phyloP scores from a whole-genome alignment of 306 rosid species.

The Vicia villosa region DNA sequence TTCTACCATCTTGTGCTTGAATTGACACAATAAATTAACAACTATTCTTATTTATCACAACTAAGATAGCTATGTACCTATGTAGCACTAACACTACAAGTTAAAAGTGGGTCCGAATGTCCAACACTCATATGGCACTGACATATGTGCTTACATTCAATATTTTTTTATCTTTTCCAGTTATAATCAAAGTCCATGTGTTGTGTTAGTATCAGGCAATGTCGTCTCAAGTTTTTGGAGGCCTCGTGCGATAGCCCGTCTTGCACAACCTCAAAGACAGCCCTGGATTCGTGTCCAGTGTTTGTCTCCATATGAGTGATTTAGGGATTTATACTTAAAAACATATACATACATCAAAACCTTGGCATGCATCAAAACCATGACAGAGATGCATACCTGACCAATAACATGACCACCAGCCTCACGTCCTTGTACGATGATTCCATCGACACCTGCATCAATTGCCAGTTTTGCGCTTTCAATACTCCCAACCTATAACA shows the following conservation, averaged over 20 bases:
- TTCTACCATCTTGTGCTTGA: slow-evolving; percentile 5
- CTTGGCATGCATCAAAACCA: slow-evolving; percentile 9
- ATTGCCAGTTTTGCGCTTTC: slow-evolving; percentile 62
- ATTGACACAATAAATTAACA: background rate
- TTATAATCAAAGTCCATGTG: too few relatives aligned
- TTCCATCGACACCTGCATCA: slow-evolving; percentile 73
- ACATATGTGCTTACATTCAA: background rate
- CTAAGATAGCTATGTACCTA: background rate
- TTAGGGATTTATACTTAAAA: background rate
- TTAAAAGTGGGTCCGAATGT: background rate
- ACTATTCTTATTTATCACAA: background rate
- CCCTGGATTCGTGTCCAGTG: too few relatives aligned
- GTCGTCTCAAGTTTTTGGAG: too few relatives aligned
- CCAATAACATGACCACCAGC: slow-evolving; percentile 97
- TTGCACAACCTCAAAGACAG: too few relatives aligned
- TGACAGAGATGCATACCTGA: slow-evolving; percentile 53
- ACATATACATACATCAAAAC: too few relatives aligned
- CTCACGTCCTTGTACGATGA: slow-evolving; percentile 84
- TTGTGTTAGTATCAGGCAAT: too few relatives aligned
- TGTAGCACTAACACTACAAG: background rate
- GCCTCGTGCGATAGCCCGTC: too few relatives aligned
- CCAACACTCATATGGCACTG: background rate
- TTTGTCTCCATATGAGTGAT: too few relatives aligned
- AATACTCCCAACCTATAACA: slow-evolving; percentile 61
- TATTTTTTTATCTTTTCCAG: background rate